Base-by-base conservation (phyloP, 2,329 filamentous ascomycete species). In the Clonostachys rhizophaga region DNA sequence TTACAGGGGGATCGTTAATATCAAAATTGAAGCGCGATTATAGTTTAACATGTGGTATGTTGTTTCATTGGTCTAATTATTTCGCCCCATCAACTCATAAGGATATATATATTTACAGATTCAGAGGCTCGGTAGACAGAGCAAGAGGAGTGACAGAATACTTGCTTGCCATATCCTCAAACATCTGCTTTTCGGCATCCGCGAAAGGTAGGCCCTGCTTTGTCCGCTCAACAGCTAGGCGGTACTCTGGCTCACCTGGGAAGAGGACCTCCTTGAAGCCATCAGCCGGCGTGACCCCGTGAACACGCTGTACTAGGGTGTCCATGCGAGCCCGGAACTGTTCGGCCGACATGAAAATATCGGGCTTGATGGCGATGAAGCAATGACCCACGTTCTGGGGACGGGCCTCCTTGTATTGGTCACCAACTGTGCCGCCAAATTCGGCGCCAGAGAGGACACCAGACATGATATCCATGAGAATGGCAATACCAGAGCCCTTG, bases 381-480 rank as follows among this genome's bases (percentile, higher is more conserved):
- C 78, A 79, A 56, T 81, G 77, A 0, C 77, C 77, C 2, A 80
- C 76, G 56, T 78, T 72, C 13, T 74, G 72, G 18, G 72, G 69
- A 49, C 67, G 70, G 0, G 67, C 70, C 10, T 74, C 67, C 56
- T 81, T 76, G 60, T 84, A 84, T 1, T 79, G 81, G 47, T 75
- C 74, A 24, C 49, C 1, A 72, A 80, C 46, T 81, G 78, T 62
- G 0, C 86, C 86, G 0, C 84, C 87, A 63, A 87, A 90, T 0
- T 84, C 85, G 45, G 80, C 82, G 2, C 86, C 86, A 1, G 83
- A 86, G 3, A 90, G 56, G 0, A 85, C 80, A 1, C 86, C 86
- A 0, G 83, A 87, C 58, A 90, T 89, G 5, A 91, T 83, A 60
- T 90, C 86, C 87, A 90, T 90, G 83, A 88, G 89, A 44, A 91